Conservation (phyloP, 129 eudicot species). For the Scalesia atractyloides region DNA sequence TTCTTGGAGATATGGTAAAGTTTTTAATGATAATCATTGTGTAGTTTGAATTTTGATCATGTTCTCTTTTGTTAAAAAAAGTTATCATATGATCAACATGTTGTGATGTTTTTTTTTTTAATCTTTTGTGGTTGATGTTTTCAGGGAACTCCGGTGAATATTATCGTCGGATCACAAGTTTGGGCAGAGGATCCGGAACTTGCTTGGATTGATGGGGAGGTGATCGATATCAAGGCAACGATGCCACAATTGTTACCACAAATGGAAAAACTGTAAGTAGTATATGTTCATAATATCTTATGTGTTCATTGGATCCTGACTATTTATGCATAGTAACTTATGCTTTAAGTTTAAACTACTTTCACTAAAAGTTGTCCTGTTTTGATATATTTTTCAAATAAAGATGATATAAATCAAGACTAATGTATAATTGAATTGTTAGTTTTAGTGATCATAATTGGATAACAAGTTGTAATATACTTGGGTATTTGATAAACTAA, state of each 20-base stretch:
- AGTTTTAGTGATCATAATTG: not conserved
- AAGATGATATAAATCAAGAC: not conserved
- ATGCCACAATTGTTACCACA: constrained; percentile 72
- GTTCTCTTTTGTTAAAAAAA: constrained; percentile 13
- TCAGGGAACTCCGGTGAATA: constrained; percentile 93
- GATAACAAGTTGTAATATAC: not conserved
- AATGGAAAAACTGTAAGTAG: constrained; percentile 78
- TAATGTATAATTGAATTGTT: not conserved
- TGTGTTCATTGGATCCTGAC: constrained; percentile 32
- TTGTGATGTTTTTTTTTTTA: not conserved
- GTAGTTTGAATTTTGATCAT: constrained; percentile 2
- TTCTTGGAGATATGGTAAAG: constrained; percentile 50
- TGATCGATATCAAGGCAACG: constrained; percentile 62
- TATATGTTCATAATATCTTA: not conserved
- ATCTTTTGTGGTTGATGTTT: constrained; percentile 35
- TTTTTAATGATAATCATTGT: constrained; percentile 24
- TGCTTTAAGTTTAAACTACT: constrained; percentile 26
- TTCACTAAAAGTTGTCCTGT: constrained; percentile 7
- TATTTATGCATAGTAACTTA: constrained; percentile 18
- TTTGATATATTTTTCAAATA: not conserved
- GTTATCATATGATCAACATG: not conserved
- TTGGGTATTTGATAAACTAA: not conserved
- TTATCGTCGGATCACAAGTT: constrained; percentile 93
- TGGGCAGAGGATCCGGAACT: constrained; percentile 92
- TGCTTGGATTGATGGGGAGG: constrained; percentile 99